Conservation (phyloP, 2,329 filamentous ascomycete genomes). For the Trichoderma endophyticum region DNA sequence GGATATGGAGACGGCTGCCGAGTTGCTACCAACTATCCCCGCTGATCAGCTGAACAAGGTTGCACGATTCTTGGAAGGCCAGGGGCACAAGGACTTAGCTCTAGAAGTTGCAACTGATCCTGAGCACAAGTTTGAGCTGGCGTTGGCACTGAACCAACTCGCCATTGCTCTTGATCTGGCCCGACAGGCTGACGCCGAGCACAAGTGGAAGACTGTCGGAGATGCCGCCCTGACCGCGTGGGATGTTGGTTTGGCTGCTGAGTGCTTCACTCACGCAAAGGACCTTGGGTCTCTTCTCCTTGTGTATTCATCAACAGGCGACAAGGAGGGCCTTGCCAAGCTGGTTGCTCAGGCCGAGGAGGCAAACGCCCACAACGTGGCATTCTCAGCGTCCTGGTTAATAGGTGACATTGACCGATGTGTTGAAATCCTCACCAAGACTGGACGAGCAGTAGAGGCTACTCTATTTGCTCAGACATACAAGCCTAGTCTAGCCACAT, state of each 20-base stretch:
- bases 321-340: constrained; percentile 68
- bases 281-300: constrained; percentile 87
- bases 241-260: constrained; percentile 83
- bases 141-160: constrained; percentile 77
- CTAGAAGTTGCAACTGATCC: constrained; percentile 91
- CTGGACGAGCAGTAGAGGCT: constrained; percentile 77
- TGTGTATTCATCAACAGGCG: constrained; percentile 80
- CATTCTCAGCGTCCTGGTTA: constrained; percentile 88
- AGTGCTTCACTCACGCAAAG: constrained; percentile 89
- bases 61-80: constrained; percentile 92
- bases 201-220: constrained; percentile 98
- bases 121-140: constrained; percentile 95
- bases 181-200: constrained; percentile 78
- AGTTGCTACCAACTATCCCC: constrained; percentile 79
- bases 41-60: constrained; percentile 97
- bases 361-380: constrained; percentile 82
- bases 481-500: constrained; percentile 72
- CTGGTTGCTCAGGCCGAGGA: constrained; percentile 73
- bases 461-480: constrained; percentile 94
- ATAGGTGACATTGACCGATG: constrained; percentile 79
- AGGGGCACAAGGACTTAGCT: constrained; percentile 94
- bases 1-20: constrained; percentile 86
- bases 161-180: constrained; percentile 84
- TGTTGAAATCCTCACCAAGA: constrained; percentile 73
- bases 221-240: constrained; percentile 83